phyloP scores from a whole-genome alignment of 306 rosid species.

The Pyrus betulifolia region DNA sequence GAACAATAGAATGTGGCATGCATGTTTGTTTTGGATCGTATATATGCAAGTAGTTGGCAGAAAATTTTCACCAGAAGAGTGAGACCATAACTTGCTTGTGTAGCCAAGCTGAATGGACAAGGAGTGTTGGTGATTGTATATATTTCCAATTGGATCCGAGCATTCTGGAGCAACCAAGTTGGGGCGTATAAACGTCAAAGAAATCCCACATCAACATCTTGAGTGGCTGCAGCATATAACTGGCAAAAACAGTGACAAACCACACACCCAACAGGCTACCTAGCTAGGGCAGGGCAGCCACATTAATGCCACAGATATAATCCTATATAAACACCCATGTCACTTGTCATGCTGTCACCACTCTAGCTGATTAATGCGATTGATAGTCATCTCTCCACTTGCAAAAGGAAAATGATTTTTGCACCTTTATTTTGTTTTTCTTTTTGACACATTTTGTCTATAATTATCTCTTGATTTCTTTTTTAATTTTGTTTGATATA shows the following conservation, averaged over 20 bases:
- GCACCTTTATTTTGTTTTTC: not conserved
- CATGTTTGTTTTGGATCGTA: not conserved
- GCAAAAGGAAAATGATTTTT: not conserved
- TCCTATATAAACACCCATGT: not conserved
- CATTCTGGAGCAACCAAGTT: conserved; percentile 8
- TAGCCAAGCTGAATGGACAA: not conserved
- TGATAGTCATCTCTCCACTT: not conserved
- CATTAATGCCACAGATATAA: not conserved
- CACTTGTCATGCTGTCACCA: not conserved
- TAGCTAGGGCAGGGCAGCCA: not conserved
- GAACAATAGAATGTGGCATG: too few relatives aligned
- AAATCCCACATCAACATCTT: not conserved
- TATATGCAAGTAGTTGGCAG: not conserved
- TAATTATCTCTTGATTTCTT: not conserved
- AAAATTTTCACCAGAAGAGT: not conserved
- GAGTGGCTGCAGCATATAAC: not conserved
- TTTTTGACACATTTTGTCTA: not conserved
- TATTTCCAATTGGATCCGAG: conserved; percentile 1
- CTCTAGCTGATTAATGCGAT: not conserved
- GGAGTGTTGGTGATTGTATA: not conserved
- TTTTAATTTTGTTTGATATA: too few relatives aligned
- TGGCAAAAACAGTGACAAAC: not conserved
- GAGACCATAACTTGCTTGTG: not conserved
- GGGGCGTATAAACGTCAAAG: not conserved
- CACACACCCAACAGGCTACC: not conserved